Evolutionary conservation across 2,329 filamentous ascomycete genomes (phyloP), one percentile per base, ranked within the genome.

Genomic region (Raffaelea albimanens): DNA sequence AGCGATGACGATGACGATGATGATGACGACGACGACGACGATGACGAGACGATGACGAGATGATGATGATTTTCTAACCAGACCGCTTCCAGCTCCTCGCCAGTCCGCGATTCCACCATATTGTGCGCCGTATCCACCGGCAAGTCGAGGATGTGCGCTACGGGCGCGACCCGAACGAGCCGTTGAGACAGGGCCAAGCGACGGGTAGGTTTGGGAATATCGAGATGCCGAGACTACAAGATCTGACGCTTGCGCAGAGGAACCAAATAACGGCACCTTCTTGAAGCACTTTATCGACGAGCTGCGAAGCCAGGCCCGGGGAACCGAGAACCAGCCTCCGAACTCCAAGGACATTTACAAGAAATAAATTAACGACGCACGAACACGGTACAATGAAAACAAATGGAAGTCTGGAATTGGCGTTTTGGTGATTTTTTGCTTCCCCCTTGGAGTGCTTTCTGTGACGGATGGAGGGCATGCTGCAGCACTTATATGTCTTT

Each of bases 121-220:
- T 66, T 3, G 75, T 78, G 36, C 70, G 70, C 8, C 65, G 68
- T n/a, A 71, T 78, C 31, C 74, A 78, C 50, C 66, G 67, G 14
- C 63, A 59, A 3, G 66, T 78, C 34, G 60, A 78, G 55, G 72
- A 77, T 51, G 58, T 61, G 18, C 65, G 67, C 40, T 53, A 77
- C 51, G 75, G 75, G 10, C 67, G 71, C 21, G 64, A 73, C 46
- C 73, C 74, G 0, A 62, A 68, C 52, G 71, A 76, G 44, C 74
- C 74, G 7, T 52, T 78, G 10, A 65, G 67, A 0, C 72, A 65
- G 1, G 75, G 75, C 40, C 70, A 78, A 55, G 75, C 75, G 2
- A 75, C 73, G 29, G 67, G 70, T 72, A 61, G 5, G 59, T 8
- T 16, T 19, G 7, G 5, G 11, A n/a, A 3, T 8, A 4, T n/a